phyloP scores from a whole-genome alignment of 2,329 filamentous ascomycete species.

The Fonsecaea erecta region DNA sequence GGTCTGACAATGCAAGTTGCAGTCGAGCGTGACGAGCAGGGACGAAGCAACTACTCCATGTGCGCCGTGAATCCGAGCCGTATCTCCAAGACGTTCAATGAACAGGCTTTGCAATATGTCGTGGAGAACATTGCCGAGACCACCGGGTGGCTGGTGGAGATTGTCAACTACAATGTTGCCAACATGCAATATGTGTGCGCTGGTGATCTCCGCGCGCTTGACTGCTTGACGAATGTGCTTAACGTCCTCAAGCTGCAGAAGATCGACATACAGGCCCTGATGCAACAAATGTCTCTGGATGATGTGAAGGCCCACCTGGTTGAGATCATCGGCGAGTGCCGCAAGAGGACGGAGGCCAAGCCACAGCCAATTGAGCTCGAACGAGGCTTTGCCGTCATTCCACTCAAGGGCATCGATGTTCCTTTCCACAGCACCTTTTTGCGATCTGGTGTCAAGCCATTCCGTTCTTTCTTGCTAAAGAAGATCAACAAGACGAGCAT shows the following conservation, averaged over 20 bases:
- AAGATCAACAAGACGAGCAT: constrained; percentile 99
- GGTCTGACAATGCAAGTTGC: constrained; percentile 99
- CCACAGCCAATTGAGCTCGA: constrained; percentile 85
- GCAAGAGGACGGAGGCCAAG: constrained; percentile 85
- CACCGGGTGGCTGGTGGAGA: constrained; percentile 94
- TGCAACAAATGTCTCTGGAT: constrained; percentile 82
- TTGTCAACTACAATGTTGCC: constrained; percentile 90
- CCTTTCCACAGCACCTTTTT: constrained; percentile 99
- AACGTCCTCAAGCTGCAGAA: constrained; percentile 97
- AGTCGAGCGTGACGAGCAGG: constrained; percentile 89
- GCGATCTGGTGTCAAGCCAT: constrained; percentile 97
- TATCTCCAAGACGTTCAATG: constrained; percentile 98
- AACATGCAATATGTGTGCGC: constrained; percentile 73
- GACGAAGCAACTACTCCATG: constrained; percentile 98
- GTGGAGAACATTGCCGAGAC: constrained; percentile 93
- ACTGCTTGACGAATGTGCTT: constrained; percentile 74
- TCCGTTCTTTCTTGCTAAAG: constrained; percentile 97
- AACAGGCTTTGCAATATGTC: constrained; percentile 94
- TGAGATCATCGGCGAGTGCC: constrained; percentile 87
- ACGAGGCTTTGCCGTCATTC: constrained; percentile 95
- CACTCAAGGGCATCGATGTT: constrained; percentile 90
- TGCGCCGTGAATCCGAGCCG: constrained; percentile 98
- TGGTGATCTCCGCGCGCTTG: constrained; percentile 68
- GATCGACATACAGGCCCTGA: constrained; percentile 93
- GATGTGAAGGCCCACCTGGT: constrained; percentile 88